These are phyloP conservation scores for Termitomyces sp. DNA, from an alignment of 768 basidiomycete genomes.

Conservation along the genomic window DNA sequence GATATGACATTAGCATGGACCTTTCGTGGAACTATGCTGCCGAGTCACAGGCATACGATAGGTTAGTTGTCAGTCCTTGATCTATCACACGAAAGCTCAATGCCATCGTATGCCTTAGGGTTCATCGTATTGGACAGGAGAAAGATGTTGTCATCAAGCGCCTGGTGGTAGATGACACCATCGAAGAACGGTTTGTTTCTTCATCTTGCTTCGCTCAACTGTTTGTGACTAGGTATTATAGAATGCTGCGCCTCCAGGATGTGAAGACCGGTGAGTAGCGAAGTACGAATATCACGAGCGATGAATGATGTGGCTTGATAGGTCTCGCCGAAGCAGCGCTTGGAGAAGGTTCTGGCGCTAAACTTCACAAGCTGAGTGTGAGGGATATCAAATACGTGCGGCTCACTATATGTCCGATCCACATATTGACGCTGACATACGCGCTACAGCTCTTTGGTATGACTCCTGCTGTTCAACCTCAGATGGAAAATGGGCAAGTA, in stretches of 20 bases:
- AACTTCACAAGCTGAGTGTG: conserved; percentile 62
- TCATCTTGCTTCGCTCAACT: background rate
- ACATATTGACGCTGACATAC: background rate
- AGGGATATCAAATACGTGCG: conserved; percentile 61
- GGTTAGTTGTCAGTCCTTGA: conserved; percentile 17
- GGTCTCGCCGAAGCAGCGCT: conserved; percentile 65
- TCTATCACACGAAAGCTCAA: conserved; percentile 14
- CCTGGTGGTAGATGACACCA: conserved; percentile 59
- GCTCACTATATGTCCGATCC: background rate
- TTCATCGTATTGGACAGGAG: conserved; percentile 67
- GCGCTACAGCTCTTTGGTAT: conserved; percentile 31
- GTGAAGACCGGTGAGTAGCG: conserved; percentile 47
- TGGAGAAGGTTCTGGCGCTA: conserved; percentile 59
- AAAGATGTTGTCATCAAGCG: conserved; percentile 66
- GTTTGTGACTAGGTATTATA: conserved; percentile 15
- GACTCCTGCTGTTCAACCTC: conserved; percentile 13
- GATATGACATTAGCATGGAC: conserved; percentile 44
- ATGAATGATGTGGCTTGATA: conserved; percentile 6
- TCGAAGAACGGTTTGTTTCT: conserved; percentile 64
- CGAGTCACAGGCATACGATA: conserved; percentile 61
- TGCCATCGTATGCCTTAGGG: conserved; percentile 37
- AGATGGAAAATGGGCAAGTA: background rate
- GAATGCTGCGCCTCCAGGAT: conserved; percentile 67
- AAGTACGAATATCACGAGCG: background rate
- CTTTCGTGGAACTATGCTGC: conserved; percentile 71